Evolutionary conservation across 2,329 filamentous ascomycete genomes (phyloP).

Genomic region (Aureobasidium sp.): DNA sequence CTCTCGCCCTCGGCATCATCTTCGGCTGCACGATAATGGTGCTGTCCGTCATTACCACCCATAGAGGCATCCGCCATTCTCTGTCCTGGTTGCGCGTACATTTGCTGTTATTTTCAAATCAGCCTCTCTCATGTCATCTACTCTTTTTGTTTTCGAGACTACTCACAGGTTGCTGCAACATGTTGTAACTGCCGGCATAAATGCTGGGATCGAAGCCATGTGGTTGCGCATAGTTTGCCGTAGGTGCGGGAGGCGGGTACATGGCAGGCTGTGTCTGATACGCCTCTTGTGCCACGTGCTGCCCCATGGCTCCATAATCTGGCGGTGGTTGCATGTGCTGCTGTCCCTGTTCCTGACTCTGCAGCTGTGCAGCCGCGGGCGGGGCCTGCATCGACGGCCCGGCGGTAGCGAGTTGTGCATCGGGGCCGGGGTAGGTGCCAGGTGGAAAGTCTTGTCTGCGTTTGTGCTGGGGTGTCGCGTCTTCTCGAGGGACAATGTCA

Average conservation of each 20-base stretch:
- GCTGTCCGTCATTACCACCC: constrained; percentile 15
- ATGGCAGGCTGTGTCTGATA: constrained; percentile 74
- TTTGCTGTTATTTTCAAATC: neutral
- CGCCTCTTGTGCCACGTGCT: constrained; percentile 31
- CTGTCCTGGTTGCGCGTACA: constrained; percentile 18
- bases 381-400: constrained; percentile 29
- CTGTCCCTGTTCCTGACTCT: constrained; percentile 26
- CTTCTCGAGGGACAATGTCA: constrained; percentile 94
- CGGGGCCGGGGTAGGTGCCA: constrained; percentile 41
- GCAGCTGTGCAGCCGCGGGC: constrained; percentile 23
- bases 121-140: neutral
- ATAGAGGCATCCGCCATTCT: constrained; percentile 19
- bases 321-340: constrained; percentile 19
- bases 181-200: constrained; percentile 65
- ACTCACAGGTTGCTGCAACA: constrained; percentile 76
- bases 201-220: constrained; percentile 79
- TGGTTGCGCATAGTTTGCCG: constrained; percentile 63
- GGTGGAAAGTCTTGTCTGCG: constrained; percentile 41
- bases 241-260: constrained; percentile 75
- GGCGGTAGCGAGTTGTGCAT: constrained; percentile 43
- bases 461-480: constrained; percentile 80
- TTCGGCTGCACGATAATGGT: constrained; percentile 18
- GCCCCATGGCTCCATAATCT: constrained; percentile 30
- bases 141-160: neutral
- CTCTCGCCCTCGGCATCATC: constrained; percentile 20